Evolutionary conservation across 1,284 basidiomycete genomes (phyloP).

Genomic region (Cryptococcus sp.): DNA sequence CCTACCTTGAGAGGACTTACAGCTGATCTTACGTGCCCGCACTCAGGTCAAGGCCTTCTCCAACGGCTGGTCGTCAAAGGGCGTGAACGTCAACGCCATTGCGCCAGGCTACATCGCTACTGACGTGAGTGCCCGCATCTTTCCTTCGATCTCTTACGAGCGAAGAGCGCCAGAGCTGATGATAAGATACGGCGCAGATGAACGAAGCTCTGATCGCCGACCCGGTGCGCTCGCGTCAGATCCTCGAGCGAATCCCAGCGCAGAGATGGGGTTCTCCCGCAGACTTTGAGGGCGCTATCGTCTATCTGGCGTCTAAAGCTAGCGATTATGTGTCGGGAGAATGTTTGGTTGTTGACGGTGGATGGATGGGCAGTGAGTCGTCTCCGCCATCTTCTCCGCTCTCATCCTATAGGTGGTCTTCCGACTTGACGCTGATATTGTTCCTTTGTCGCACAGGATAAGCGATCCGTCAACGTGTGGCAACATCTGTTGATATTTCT

Average conservation of each 20-base stretch:
- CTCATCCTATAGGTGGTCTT: too few relatives aligned
- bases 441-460: too few relatives aligned
- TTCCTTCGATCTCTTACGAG: neutral
- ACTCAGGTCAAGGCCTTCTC: slow-evolving; percentile 53
- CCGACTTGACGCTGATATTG: too few relatives aligned
- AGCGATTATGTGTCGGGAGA: slow-evolving; percentile 91
- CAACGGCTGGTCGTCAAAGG: slow-evolving; percentile 74
- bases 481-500: too few relatives aligned
- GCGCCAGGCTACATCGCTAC: slow-evolving; percentile 91
- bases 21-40: neutral
- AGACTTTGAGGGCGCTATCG: slow-evolving; percentile 86
- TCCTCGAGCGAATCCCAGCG: slow-evolving; percentile 89
- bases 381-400: neutral
- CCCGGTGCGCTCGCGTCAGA: slow-evolving; percentile 66
- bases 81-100: slow-evolving; percentile 84
- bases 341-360: slow-evolving; percentile 54
- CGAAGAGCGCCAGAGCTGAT: neutral
- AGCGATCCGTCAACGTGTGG: too few relatives aligned
- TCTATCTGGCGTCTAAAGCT: slow-evolving; percentile 85
- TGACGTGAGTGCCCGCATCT: slow-evolving; percentile 64
- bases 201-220: slow-evolving; percentile 53
- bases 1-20: neutral
- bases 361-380: slow-evolving; percentile 52
- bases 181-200: slow-evolving; percentile 30
- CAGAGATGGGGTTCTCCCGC: slow-evolving; percentile 83